Base-by-base conservation (phyloP, 257 asterid species). In the Nicotiana attenuata region DNA sequence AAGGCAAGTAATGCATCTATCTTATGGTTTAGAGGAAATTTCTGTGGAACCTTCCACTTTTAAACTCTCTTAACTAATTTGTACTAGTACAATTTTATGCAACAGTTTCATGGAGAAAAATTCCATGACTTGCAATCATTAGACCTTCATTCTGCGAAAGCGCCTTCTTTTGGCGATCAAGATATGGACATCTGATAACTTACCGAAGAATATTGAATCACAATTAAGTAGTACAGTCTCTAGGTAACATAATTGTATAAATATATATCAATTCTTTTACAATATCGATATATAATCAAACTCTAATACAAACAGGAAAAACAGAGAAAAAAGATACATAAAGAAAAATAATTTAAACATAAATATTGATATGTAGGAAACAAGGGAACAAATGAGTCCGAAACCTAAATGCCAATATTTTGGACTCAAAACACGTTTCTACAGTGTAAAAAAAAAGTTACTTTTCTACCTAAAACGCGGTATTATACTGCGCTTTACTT, bases 1-100 rank as follows among this genome's bases (percentile, higher is more conserved):
- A 52, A 91, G 55, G 52, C 91, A 87, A 19, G 73, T 78, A 35
- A 77, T 84, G 87, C 90, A 91, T 60, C 66, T 90, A 90, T 5
- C 83, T 65, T 81, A 80, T 86, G 28, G 31, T 61, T 78, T 78
- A 29, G 69, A 41, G 81, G 81, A 59, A 33, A 71, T 22, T 71
- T 71, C 78, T 22, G 15, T 22, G 22, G 78, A 71, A 71, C 52
- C 60, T 71, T 71, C 78, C 78, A 13, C 59, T 45, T 71, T 65
- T 28, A 15, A 65, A 28, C 41, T 61, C 45, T 26, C 45, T 13
- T 14, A 65, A 10, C 20, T 65, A 28, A 10, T 65, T 65, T 28
- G 71, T 64, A 64, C 41, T 13, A 64, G 41, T 26, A 64, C 69
- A 26, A 64, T 64, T 22, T 45, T 45, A 71, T 45, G 22, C 78